Evolutionary conservation across 495 filamentous ascomycete species (phyloP).

Genomic region (Aspergillus coremiiformis): DNA sequence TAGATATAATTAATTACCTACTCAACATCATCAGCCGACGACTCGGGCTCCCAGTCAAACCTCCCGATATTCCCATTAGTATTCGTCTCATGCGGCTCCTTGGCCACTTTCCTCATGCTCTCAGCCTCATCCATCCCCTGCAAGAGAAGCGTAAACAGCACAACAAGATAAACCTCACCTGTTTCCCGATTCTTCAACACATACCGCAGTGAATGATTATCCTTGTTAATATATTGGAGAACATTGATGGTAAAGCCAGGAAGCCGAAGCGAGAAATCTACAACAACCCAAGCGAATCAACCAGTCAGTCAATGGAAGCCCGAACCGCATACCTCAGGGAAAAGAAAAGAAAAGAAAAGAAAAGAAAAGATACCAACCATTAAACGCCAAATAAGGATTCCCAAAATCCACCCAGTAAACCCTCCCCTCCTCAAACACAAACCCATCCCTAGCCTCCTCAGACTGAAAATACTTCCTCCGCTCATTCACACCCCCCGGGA

Average conservation of each 20-base stretch:
- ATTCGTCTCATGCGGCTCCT: slow-evolving; percentile 5
- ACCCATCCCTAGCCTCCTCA: slow-evolving; percentile 38
- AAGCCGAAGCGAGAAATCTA: slow-evolving; percentile 67
- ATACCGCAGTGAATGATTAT: slow-evolving; percentile 74
- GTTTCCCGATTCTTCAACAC: slow-evolving; percentile 71
- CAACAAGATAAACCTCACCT: slow-evolving; percentile 63
- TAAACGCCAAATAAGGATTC: slow-evolving; percentile 87
- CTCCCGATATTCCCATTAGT: slow-evolving; percentile 12
- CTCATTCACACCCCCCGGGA: slow-evolving; percentile 46
- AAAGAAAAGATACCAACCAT: slow-evolving; percentile 36
- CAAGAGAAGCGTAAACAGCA: slow-evolving; percentile 65
- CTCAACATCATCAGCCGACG: slow-evolving; percentile 19
- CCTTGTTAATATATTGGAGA: slow-evolving; percentile 74
- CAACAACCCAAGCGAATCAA: background rate
- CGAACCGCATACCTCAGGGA: background rate
- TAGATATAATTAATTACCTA: background rate
- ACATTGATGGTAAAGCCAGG: slow-evolving; percentile 74
- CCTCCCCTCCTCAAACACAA: slow-evolving; percentile 51
- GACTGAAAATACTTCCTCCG: slow-evolving; percentile 59
- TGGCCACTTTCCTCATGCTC: background rate
- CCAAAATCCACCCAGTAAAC: slow-evolving; percentile 77
- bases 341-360: background rate
- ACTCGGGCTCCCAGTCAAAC: slow-evolving; percentile 23
- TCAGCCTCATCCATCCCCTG: slow-evolving; percentile 9
- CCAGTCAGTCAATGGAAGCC: background rate